phyloP scores from a whole-genome alignment of 2,329 filamentous ascomycete genomes.

The Chrysoporthe austroafricana region DNA sequence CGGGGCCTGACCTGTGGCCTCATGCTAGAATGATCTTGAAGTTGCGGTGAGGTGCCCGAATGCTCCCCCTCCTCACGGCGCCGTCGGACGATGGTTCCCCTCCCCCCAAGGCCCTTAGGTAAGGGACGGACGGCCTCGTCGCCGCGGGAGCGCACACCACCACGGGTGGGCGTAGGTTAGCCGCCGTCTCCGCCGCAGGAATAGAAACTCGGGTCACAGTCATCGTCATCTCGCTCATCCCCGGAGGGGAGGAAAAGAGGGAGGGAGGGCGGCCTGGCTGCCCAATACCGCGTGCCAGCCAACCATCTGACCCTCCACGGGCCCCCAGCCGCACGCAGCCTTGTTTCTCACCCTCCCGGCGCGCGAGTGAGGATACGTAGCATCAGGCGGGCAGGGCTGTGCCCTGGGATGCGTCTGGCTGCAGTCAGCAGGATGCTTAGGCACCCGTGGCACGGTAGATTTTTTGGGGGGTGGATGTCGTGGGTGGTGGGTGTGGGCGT shows the following conservation, averaged over 20 bases:
- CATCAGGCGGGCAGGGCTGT: slow-evolving; percentile 2
- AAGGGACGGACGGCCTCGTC: too few species aligned
- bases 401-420: neutral
- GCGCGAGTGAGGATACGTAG: neutral
- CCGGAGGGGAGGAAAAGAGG: neutral
- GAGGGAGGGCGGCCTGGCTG: neutral
- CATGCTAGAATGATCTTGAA: neutral
- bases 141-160: too few species aligned
- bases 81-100: too few species aligned
- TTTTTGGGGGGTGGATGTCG: neutral
- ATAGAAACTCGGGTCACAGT: neutral
- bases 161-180: neutral
- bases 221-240: slow-evolving; percentile 5
- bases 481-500: too few species aligned
- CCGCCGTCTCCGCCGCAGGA: neutral
- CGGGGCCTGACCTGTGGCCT: neutral
- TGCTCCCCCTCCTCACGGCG: neutral
- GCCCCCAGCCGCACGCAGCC: neutral
- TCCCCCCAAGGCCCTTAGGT: too few species aligned
- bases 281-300: neutral
- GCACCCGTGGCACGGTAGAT: neutral
- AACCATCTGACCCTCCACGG: neutral
- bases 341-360: neutral
- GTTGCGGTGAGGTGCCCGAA: neutral
- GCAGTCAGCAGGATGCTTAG: slow-evolving; percentile 1